A percentile compares a stretch with the other conserved stretches of the same genome.
phyloP scores from a whole-genome alignment of 1,139 yeast species.

The Lodderomyces parapsilosis region DNA sequence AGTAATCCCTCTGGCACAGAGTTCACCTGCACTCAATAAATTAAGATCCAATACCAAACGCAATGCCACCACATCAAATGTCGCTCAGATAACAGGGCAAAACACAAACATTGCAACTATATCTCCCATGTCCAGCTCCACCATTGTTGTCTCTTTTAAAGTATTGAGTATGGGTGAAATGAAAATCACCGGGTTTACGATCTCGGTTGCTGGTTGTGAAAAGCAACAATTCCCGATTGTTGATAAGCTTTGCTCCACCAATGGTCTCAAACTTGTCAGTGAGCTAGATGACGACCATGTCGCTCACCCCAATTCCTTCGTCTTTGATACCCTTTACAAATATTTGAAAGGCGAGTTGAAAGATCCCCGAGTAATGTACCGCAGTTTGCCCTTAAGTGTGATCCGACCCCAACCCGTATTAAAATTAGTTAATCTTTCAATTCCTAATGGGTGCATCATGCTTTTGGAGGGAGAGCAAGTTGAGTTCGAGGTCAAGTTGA shows the following conservation, averaged over 20 bases:
- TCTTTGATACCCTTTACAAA: neutral
- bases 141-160: constrained; percentile 35
- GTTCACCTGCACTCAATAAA: constrained; percentile 1
- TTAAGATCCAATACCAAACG: neutral
- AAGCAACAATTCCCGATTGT: constrained; percentile 31
- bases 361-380: neutral
- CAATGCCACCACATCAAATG: constrained; percentile 1
- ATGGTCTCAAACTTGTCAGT: neutral
- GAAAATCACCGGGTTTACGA: constrained; percentile 31
- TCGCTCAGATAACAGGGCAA: neutral
- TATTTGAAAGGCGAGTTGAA: neutral
- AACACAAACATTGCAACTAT: neutral
- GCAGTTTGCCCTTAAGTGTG: constrained; percentile 34
- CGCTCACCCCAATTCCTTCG: neutral
- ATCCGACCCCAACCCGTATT: constrained; percentile 69
- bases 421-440: constrained; percentile 50
- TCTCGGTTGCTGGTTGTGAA: constrained; percentile 28
- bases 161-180: constrained; percentile 33
- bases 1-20: constrained; percentile 1
- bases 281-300: neutral
- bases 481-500: constrained; percentile 49
- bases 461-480: constrained; percentile 75
- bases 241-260: constrained; percentile 18
- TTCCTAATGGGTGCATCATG: constrained; percentile 70
- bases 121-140: constrained; percentile 23